phyloP scores from a whole-genome alignment of 768 basidiomycete species.

The Boletus subcaerulescens region DNA sequence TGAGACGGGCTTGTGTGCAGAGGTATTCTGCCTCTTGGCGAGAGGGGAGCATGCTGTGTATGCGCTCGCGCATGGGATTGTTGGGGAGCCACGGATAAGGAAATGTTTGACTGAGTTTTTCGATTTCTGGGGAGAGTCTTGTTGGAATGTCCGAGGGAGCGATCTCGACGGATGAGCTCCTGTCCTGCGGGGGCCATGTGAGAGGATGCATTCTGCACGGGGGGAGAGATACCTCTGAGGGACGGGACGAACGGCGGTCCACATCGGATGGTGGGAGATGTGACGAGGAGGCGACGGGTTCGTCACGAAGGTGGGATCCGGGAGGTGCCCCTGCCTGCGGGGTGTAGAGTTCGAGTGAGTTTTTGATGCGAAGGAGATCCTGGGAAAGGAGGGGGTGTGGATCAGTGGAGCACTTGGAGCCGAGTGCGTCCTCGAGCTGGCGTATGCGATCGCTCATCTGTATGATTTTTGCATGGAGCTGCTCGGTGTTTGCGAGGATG shows the following conservation, averaged over 20 bases:
- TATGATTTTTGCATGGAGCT: constrained; percentile 60
- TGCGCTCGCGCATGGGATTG: constrained; percentile 58
- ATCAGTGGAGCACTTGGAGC: constrained; percentile 36
- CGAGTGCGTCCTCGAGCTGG: constrained; percentile 60
- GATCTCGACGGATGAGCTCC: constrained; percentile 25
- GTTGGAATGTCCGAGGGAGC: constrained; percentile 11
- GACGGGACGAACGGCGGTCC: constrained; percentile 10
- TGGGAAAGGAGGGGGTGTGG: constrained; percentile 55
- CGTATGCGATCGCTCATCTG: constrained; percentile 62
- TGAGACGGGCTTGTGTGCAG: constrained; percentile 61
- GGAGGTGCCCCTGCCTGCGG: constrained; percentile 22
- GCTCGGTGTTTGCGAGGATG: constrained; percentile 66
- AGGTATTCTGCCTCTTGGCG: constrained; percentile 55
- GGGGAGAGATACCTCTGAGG: constrained; percentile 21
- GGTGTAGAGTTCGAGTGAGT: constrained; percentile 61
- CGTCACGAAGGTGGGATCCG: constrained; percentile 1
- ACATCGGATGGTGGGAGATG: background rate
- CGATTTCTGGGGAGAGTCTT: constrained; percentile 32
- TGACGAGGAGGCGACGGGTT: constrained; percentile 14
- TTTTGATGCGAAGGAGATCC: constrained; percentile 62
- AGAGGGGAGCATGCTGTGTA: constrained; percentile 61
- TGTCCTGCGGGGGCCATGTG: constrained; percentile 17
- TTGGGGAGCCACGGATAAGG: constrained; percentile 69
- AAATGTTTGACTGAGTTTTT: constrained; percentile 60
- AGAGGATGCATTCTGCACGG: background rate